Percentiles rank a stretch among this genome's conserved stretches.
These are phyloP conservation scores for Microstroma glucosiphilum DNA, from an alignment of 1,284 basidiomycete species.

Conservation along the genomic window DNA sequence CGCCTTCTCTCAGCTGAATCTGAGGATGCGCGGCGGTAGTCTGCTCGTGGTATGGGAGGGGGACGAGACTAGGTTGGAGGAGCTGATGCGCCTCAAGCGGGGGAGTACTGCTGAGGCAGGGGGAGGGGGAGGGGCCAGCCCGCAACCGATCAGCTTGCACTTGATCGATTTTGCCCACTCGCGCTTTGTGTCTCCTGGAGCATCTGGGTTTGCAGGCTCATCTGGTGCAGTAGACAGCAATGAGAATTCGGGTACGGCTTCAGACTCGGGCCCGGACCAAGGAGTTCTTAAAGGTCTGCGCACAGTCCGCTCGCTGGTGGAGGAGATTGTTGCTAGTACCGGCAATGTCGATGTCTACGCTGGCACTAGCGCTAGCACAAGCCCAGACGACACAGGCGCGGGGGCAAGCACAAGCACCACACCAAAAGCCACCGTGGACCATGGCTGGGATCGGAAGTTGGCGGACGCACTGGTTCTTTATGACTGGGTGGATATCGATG, in stretches of 20 bases:
- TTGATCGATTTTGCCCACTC: conserved; percentile 95
- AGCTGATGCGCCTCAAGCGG: conserved; percentile 18
- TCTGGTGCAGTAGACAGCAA: no score
- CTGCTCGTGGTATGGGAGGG: conserved; percentile 76
- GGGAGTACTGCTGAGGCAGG: conserved; percentile 12
- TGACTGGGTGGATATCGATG: conserved; percentile 10
- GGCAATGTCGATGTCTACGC: not conserved
- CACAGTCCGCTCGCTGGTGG: conserved; percentile 53
- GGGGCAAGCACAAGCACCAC: not conserved
- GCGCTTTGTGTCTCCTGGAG: no score
- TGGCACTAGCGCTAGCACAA: not conserved
- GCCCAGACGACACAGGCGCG: not conserved
- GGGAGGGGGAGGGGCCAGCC: conserved; percentile 33
- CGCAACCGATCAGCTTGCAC: conserved; percentile 58
- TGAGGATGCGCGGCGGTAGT: conserved; percentile 75
- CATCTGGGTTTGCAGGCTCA: no score
- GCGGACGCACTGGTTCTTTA: conserved; percentile 14
- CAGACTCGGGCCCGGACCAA: conserved; percentile 70
- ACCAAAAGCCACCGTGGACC: not conserved
- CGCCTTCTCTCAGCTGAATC: conserved; percentile 59
- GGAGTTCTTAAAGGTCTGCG: conserved; percentile 69
- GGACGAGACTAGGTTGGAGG: conserved; percentile 54
- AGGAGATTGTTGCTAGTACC: not conserved
- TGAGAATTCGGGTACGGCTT: conserved; percentile 50
- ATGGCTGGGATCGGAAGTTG: not conserved